Base-by-base conservation (phyloP, 2,329 filamentous ascomycete species). In the Venturia effusa region DNA sequence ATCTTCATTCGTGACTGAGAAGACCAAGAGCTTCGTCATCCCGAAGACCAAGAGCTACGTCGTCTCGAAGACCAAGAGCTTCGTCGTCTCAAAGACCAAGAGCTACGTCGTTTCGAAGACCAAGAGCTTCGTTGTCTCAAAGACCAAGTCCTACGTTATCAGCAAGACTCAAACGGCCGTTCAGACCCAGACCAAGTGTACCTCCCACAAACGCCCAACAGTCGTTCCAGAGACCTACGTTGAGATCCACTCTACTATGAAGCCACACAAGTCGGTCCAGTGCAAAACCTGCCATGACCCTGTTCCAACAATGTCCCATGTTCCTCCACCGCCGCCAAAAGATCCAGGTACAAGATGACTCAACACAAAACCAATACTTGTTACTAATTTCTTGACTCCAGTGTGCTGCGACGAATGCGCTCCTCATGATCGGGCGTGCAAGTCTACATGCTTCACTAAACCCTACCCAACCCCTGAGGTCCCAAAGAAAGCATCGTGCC, bases 131-230 rank as follows among this genome's bases (percentile, higher is more conserved):
- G 51, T 57, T 10, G 27, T 57, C 17, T 57, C 51, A 6, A 57
- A 57, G 51, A 57, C 51, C 27, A 57, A 57, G 27, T 57, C 51
- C 13, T 57, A 57, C n/a, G 51, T 57, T 17, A 57, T 57, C 51
- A 32, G 27, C 51, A 57, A 57, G 30, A 57, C 51, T n/a, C 1
- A n/a, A 4, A 57, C 51, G 10, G 15, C 27, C 22, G 51, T 57
- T 24, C 27, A 57, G 17, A 57, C 51, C 13, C 17, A 32, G 51
- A 57, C 51, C 27, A 32, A 34, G 6, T 17, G 34, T 5, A 57
- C 51, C 22, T 32, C 19, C 11, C 17, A 57, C 51, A 34, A 57
- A 24, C n/a, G 13, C 27, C 17, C 51, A 10, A 57, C 51, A 6
- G 19, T n/a, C 27, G 51, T 57, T 10, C 51, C 51, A 32, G 51